Evolutionary conservation across 192 early-diverging fungal genomes (phyloP).

Genomic region (Gryganskiella cystojenkinii): DNA sequence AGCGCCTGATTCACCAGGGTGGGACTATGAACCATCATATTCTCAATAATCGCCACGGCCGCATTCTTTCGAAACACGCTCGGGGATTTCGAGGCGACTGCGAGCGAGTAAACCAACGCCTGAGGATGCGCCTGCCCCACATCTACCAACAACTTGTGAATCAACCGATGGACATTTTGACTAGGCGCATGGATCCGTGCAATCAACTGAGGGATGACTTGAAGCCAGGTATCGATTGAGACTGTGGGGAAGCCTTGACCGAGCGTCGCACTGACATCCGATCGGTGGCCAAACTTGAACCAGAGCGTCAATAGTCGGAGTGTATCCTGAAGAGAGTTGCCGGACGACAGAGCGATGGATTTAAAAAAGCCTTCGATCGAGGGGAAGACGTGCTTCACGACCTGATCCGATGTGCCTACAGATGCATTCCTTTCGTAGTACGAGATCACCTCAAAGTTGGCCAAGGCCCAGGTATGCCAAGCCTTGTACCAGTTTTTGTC

Average conservation of each 20-base stretch:
- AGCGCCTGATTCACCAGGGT: conserved; percentile 91
- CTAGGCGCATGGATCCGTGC: conserved; percentile 90
- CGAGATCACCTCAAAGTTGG: conserved; percentile 89
- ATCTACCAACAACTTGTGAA: conserved; percentile 89
- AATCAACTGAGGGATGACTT: conserved; percentile 99
- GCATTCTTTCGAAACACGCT: conserved; percentile 78
- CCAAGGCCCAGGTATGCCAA: conserved; percentile 95
- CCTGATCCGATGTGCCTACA: conserved; percentile 7
- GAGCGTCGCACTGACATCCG: conserved; percentile 85
- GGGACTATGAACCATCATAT: conserved; percentile 86
- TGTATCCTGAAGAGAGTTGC: conserved; percentile 92
- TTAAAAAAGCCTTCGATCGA: conserved; percentile 92
- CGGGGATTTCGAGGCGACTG: conserved; percentile 94
- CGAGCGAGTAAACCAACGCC: conserved; percentile 94
- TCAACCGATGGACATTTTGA: conserved; percentile 82
- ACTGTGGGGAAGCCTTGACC: conserved; percentile 83
- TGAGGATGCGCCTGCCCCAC: conserved; percentile 96
- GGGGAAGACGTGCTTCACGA: conserved; percentile 82
- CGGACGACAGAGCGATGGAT: conserved; percentile 90
- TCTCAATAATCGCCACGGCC: conserved; percentile 90
- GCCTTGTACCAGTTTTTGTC: conserved; percentile 96
- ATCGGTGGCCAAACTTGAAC: conserved; percentile 94
- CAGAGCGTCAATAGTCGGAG: conserved; percentile 91
- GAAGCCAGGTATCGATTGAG: conserved; percentile 93
- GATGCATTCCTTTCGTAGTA: conserved; percentile 65